Evolutionary conservation across 345 rosid species (phyloP).

Genomic region (Citrus sinensis): DVS_A1.0 CM039163.1:49704001-49704500

Average conservation of each 20-base stretch:
- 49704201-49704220: constrained; percentile 41
- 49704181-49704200: constrained; percentile 13
- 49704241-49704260: constrained; percentile 50
- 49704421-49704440: not conserved
- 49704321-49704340: constrained; percentile 46
- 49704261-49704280: constrained; percentile 30
- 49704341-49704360: constrained; percentile 29
- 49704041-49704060: no score
- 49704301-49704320: constrained; percentile 37
- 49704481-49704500: constrained; percentile 40
- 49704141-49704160: not conserved
- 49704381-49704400: constrained; percentile 18
- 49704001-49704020: constrained; percentile 21
- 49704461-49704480: constrained; percentile 78
- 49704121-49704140: not conserved
- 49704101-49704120: not conserved
- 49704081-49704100: constrained; percentile 8
- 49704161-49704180: not conserved
- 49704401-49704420: not conserved
- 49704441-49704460: constrained; percentile 43
- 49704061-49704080: constrained; percentile 31
- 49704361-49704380: constrained; percentile 30
- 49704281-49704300: constrained; percentile 18
- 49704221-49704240: constrained; percentile 80
- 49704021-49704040: no score